Base-by-base conservation (phyloP, 2,329 filamentous ascomycete genomes). In the Fusarium sp. region DNA sequence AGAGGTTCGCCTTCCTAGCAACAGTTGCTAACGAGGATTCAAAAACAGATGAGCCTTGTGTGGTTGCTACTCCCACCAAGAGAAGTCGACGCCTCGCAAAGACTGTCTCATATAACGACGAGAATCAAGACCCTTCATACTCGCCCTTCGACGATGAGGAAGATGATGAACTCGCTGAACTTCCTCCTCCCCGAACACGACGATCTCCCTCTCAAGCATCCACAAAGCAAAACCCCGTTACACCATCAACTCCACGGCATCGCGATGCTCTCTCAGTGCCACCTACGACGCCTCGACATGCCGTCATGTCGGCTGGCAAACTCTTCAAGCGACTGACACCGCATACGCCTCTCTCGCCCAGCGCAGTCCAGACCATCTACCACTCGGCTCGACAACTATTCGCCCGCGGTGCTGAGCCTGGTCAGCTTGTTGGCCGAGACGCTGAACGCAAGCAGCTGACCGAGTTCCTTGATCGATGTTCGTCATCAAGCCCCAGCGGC, bases 381-480 rank as follows among this genome's bases (percentile, higher is more conserved):
- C 95, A 97, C 73, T 89, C 92, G 69, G 97, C 95, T 18, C 92
- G 96, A 33, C 95, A 98, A 79, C 84, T 97, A 4, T 99, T 99
- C 80, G 92, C 93, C 8, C 91, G 95, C 59, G 94, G 94, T 72
- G 91, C 93, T 10, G 91, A 92, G 65, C 93, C 94, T 1, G 91
- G 92, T 3, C 89, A 91, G 76, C 86, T 98, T 14, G 88, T 97
- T 65, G 95, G 95, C 58, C 92, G 95, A 54, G 94, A 97, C 33
- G 85, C 89, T 79, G 86, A 92, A 80, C 86, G 89, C 45, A 85
- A 88, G 16, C 92, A 95, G 73, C 85, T 98, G 37, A 85, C 86
- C 14, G 83, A 80, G 0, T 98, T 98, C 80, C 87, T 98, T 60
- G 85, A 89, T 43, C 88, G 89, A 60, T 91, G 91, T 76, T 85